Conservation (phyloP, 805 yeast genomes). For the Candida verbasci region DNA sequence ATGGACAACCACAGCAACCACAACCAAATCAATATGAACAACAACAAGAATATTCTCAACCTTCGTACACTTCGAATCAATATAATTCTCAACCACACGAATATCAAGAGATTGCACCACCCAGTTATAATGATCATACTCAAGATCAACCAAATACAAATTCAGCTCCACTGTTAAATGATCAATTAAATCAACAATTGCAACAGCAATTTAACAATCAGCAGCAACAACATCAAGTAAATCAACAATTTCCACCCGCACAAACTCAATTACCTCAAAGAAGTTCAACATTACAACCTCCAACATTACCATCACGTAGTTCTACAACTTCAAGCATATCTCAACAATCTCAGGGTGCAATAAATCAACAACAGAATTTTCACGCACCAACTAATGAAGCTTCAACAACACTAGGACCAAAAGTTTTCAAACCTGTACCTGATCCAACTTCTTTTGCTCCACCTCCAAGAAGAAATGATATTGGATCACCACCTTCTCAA, state of each 20-base stretch:
- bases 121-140: constrained; percentile 1
- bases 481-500: constrained; percentile 13
- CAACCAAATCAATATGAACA: constrained; percentile 7
- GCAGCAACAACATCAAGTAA: constrained; percentile 4
- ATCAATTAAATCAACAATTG: constrained; percentile 6
- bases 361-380: background rate
- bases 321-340: constrained; percentile 1
- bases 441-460: constrained; percentile 38
- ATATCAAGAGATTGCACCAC: constrained; percentile 6
- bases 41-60: background rate
- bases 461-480: constrained; percentile 24
- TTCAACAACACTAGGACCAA: constrained; percentile 1
- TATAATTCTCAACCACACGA: constrained; percentile 6
- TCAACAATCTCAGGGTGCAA: background rate
- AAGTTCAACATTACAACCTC: background rate
- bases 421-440: constrained; percentile 22
- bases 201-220: constrained; percentile 5
- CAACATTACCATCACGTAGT: constrained; percentile 2
- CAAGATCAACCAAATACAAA: constrained; percentile 5
- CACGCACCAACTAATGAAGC: constrained; percentile 8
- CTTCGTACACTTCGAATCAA: constrained; percentile 5
- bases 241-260: background rate
- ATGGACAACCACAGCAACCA: constrained; percentile 6
- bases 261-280: constrained; percentile 7
- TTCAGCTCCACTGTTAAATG: background rate